Conservation (phyloP, 2,329 filamentous ascomycete genomes). For the Ophiostoma sp. region DNA sequence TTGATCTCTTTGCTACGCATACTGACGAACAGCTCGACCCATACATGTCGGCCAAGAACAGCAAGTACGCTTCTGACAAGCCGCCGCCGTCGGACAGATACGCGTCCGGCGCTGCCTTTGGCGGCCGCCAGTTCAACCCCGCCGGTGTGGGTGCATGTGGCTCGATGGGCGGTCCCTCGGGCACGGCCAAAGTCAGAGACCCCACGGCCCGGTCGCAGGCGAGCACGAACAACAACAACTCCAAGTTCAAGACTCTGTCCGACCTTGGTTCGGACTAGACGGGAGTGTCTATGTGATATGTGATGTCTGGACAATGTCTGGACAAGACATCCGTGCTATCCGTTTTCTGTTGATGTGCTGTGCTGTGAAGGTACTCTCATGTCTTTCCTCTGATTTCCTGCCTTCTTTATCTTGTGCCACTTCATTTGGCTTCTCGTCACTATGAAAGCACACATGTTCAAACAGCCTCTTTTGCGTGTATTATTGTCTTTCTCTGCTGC, state of each 20-base stretch:
- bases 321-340: not conserved
- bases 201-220: not conserved
- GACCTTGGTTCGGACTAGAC: conserved; percentile 46
- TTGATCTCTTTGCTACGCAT: not conserved
- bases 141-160: not conserved
- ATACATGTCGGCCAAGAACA: conserved; percentile 61
- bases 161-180: not conserved
- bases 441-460: not conserved
- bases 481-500: not conserved
- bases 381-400: not conserved
- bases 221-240: conserved; percentile 25
- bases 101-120: conserved; percentile 3
- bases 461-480: not conserved
- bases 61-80: conserved; percentile 57
- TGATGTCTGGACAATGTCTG: not conserved
- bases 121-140: conserved; percentile 22
- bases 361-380: no score
- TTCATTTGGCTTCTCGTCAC: not conserved
- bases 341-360: not conserved
- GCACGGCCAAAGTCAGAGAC: not conserved
- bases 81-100: conserved; percentile 26
- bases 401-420: not conserved
- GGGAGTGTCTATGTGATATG: no score
- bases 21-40: conserved; percentile 53
- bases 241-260: conserved; percentile 53